phyloP scores from a whole-genome alignment of 2,329 filamentous ascomycete genomes.

The Penicillium psychrosexuale region DNA sequence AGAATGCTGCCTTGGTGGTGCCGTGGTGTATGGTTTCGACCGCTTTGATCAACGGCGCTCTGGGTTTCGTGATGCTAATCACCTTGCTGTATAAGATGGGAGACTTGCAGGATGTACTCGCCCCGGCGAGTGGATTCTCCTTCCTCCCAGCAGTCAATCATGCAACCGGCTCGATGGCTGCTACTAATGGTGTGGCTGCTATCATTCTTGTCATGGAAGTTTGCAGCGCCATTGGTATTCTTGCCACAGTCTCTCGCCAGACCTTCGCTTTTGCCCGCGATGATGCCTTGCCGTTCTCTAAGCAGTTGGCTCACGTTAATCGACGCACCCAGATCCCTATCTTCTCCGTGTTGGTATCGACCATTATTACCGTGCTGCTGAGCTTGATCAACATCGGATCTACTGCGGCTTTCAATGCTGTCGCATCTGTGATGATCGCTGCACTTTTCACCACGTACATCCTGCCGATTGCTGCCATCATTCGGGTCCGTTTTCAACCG shows the following conservation, averaged over 20 bases:
- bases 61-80: conserved; percentile 48
- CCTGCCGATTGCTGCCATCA: conserved; percentile 33
- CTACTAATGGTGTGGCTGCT: conserved; percentile 48
- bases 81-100: conserved; percentile 47
- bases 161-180: conserved; percentile 43
- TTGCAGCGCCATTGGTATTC: conserved; percentile 33
- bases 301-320: conserved; percentile 31
- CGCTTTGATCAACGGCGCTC: conserved; percentile 47
- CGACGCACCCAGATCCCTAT: conserved; percentile 42
- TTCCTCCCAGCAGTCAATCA: conserved; percentile 52
- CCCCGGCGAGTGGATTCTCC: conserved; percentile 46
- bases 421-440: conserved; percentile 52
- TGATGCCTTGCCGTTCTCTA: conserved; percentile 36
- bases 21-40: conserved; percentile 50
- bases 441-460: conserved; percentile 54
- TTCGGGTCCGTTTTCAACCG: conserved; percentile 21
- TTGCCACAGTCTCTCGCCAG: conserved; percentile 35
- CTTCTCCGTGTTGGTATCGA: conserved; percentile 36
- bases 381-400: conserved; percentile 54
- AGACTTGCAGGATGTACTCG: conserved; percentile 39
- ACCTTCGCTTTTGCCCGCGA: conserved; percentile 48
- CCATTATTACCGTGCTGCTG: conserved; percentile 36
- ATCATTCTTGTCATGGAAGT: conserved; percentile 43
- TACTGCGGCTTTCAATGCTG: conserved; percentile 52
- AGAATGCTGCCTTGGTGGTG: conserved; percentile 47